Base-by-base conservation (phyloP, 352 stramenopile species). In the Pilasporangium apinafurcum region DNA sequence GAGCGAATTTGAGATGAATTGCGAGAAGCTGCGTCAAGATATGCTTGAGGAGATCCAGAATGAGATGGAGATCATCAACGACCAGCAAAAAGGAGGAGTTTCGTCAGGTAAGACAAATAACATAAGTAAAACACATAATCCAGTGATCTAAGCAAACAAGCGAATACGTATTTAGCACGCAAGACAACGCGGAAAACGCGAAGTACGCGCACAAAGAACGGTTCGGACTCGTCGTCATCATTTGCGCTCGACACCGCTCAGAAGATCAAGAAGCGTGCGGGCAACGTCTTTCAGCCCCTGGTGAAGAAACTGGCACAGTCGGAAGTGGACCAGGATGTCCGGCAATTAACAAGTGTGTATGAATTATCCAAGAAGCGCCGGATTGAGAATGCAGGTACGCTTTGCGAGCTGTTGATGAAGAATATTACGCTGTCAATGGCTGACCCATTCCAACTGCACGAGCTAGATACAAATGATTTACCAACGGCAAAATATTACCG, bases 31-130 rank as follows among this genome's bases (percentile, higher is more conserved):
- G 40, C 74, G 79, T 16, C 71, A 89, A 20, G 77, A 89, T 46
- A 92, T 92, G 80, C 60, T 92, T 20, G 77, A 89, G 21, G 80
- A 92, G 56, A 92, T 92, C 58, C 71, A 88, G 33, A 64, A 88
- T 30, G 80, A 92, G 58, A 89, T 92, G 59, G 76, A 92, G 49
- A 83, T 87, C 42, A 62, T 88, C 24, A 61, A 79, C 35, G 79
- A 86, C 44, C 74, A 92, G 52, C 75, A 71, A 38, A 85, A 81
- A 21, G 72, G 75, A 36, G 68, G 55, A 17, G 65, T 63, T 37
- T 61, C 48, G 22, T 70, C 63, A 35, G 32, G 51, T 37, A 29
- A 40, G 32, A 35, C 17, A n/a, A n/a, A n/a, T n/a, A n/a, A n/a
- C n/a, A n/a, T n/a, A n/a, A n/a, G n/a, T n/a, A n/a, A n/a, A n/a